phyloP scores from a whole-genome alignment of 129 eudicot genomes.

The Deinandra increscens region DNA sequence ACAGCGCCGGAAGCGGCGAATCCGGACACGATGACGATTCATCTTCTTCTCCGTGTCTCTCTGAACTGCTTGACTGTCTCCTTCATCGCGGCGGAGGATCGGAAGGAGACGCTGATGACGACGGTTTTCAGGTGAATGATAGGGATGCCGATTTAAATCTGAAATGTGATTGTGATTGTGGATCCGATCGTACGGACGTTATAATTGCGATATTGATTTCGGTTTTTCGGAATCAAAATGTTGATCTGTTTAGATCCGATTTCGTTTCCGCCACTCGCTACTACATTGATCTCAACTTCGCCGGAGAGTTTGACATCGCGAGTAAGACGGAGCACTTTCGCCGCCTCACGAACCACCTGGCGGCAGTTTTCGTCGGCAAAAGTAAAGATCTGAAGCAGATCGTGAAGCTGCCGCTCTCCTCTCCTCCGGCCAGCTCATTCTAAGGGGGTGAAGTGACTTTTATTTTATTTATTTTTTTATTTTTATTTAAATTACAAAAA shows the following conservation, averaged over 20 bases:
- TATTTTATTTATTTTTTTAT: no score
- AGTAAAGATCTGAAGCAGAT: slow-evolving; percentile 50
- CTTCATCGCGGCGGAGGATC: slow-evolving; percentile 13
- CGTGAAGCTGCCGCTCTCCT: slow-evolving; percentile 41
- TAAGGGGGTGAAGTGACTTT: no score
- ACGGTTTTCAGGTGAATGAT: not conserved
- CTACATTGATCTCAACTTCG: slow-evolving; percentile 56
- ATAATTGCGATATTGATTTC: slow-evolving; percentile 14
- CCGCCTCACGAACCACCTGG: slow-evolving; percentile 26
- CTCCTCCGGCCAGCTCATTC: no score
- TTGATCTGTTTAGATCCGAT: slow-evolving; percentile 39
- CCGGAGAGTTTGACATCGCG: slow-evolving; percentile 71
- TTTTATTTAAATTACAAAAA: no score
- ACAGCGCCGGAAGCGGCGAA: slow-evolving; percentile 34
- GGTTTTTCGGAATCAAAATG: slow-evolving; percentile 12
- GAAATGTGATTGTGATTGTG: slow-evolving; percentile 30
- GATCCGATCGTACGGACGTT: slow-evolving; percentile 33
- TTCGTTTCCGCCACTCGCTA: slow-evolving; percentile 46
- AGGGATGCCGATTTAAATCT: slow-evolving; percentile 32
- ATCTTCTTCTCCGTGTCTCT: slow-evolving; percentile 42
- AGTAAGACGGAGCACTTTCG: slow-evolving; percentile 51
- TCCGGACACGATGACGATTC: slow-evolving; percentile 24
- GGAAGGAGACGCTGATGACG: not conserved
- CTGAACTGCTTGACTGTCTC: slow-evolving; percentile 55
- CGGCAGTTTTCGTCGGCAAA: slow-evolving; percentile 58